Evolutionary conservation across 2,329 filamentous ascomycete species (phyloP).

Genomic region (Cryphonectria parasitica): DNA sequence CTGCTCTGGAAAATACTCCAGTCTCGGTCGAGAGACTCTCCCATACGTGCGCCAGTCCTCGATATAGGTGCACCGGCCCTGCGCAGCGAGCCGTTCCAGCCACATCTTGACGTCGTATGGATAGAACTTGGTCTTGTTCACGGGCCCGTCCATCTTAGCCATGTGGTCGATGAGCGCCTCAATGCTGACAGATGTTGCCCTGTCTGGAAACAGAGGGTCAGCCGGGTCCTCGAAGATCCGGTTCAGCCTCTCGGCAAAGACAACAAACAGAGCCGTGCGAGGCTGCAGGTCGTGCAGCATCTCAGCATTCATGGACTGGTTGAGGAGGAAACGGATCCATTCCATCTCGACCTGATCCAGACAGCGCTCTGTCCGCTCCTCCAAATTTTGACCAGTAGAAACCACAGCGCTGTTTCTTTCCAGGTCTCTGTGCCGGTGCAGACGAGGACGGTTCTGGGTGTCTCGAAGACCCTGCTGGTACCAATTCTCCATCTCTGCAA

Average conservation of each 20-base stretch:
- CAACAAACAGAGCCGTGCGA: constrained; percentile 36
- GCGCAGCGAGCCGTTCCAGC: constrained; percentile 36
- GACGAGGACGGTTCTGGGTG: neutral
- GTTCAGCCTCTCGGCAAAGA: constrained; percentile 40
- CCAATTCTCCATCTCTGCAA: constrained; percentile 31
- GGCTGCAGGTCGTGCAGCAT: constrained; percentile 33
- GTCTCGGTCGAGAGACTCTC: constrained; percentile 34
- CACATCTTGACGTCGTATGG: constrained; percentile 38
- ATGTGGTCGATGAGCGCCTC: constrained; percentile 36
- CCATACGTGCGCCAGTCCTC: constrained; percentile 34
- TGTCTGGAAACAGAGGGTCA: constrained; percentile 34
- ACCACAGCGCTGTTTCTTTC: neutral
- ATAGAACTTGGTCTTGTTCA: constrained; percentile 35
- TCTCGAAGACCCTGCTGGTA: constrained; percentile 27
- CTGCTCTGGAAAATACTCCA: constrained; percentile 40
- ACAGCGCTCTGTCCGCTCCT: constrained; percentile 4
- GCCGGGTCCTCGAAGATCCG: constrained; percentile 39
- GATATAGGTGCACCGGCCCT: constrained; percentile 34
- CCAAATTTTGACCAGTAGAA: neutral
- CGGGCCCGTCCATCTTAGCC: constrained; percentile 33
- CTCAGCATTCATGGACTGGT: constrained; percentile 34
- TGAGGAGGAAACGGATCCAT: constrained; percentile 40
- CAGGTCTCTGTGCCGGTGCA: constrained; percentile 6
- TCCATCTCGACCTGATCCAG: constrained; percentile 37
- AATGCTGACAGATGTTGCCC: constrained; percentile 32